These are phyloP conservation scores for Fusarium robinianum DNA, from an alignment of 2,329 filamentous ascomycete species.

Conservation along the genomic window DNA sequence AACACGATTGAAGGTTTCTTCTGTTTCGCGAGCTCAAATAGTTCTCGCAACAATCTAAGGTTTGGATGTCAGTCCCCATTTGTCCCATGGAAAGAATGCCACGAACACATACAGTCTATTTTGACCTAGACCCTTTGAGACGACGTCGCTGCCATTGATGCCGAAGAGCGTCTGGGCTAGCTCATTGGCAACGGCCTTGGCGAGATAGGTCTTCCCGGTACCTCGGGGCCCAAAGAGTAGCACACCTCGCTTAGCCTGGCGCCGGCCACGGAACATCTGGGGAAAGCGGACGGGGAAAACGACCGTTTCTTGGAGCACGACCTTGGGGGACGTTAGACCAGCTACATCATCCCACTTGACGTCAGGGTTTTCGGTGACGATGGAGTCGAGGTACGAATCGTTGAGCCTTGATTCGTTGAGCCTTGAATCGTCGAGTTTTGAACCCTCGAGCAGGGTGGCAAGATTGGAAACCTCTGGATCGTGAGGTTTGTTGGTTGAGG, in stretches of 20 bases:
- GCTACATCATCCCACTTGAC: slow-evolving; percentile 16
- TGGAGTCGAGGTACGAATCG: slow-evolving; percentile 6
- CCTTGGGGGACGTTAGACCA: slow-evolving; percentile 13
- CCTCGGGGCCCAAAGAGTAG: slow-evolving; percentile 14
- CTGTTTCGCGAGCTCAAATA: slow-evolving; percentile 15
- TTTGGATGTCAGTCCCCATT: no score
- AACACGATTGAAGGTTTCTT: slow-evolving; percentile 21
- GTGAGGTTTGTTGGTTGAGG: no score
- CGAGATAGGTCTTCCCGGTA: slow-evolving; percentile 17
- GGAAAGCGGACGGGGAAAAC: slow-evolving; percentile 17
- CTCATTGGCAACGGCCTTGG: slow-evolving; percentile 17
- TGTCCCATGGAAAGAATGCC: background rate
- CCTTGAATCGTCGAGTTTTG: slow-evolving; percentile 12
- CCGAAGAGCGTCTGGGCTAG: slow-evolving; percentile 10
- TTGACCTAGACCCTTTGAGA: slow-evolving; percentile 12
- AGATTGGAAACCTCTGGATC: no score
- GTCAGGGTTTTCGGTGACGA: slow-evolving; percentile 15
- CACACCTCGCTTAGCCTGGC: slow-evolving; percentile 7
- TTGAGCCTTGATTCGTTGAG: slow-evolving; percentile 10
- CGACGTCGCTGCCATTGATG: slow-evolving; percentile 11
- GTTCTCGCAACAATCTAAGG: slow-evolving; percentile 9
- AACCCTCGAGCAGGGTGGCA: background rate
- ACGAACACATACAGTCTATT: slow-evolving; percentile 7
- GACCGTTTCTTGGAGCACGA: slow-evolving; percentile 16
- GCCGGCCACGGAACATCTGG: slow-evolving; percentile 16